These are phyloP conservation scores for Trebouxia gelatinosa DNA, from an alignment of 163 green algal species.

Conservation along the genomic window DNA sequence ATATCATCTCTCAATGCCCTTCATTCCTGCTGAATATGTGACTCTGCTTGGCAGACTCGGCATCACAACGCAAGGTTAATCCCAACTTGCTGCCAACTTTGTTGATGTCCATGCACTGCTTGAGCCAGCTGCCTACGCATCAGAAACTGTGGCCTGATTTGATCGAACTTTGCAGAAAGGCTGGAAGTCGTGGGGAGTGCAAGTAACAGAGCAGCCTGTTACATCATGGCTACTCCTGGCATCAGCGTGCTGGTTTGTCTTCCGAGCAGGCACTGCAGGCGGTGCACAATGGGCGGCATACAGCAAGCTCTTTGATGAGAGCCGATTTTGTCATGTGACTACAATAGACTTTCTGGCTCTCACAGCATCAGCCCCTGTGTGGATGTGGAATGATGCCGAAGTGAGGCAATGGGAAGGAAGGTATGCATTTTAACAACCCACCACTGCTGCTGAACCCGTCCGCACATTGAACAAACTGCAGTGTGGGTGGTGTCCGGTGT, in stretches of 20 bases:
- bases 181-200: conserved; percentile 55
- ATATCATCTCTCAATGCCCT: no score
- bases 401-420: conserved; percentile 70
- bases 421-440: conserved; percentile 35
- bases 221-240: conserved; percentile 52
- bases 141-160: not conserved
- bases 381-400: conserved; percentile 85
- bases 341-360: conserved; percentile 81
- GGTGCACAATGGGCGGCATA: conserved; percentile 46
- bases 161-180: conserved; percentile 40
- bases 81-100: no score
- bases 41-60: no score
- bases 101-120: no score
- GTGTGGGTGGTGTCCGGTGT: not conserved
- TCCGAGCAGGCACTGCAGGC: conserved; percentile 48
- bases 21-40: no score
- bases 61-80: no score
- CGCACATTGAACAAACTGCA: not conserved
- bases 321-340: conserved; percentile 80
- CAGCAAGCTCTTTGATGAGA: conserved; percentile 73
- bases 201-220: conserved; percentile 64
- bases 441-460: not conserved
- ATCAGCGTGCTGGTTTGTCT: conserved; percentile 47
- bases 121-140: no score
- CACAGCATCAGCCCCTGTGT: conserved; percentile 78